Evolutionary conservation across 768 basidiomycete species (phyloP), one percentile per base, ranked within the genome.

Genomic region (Boletus rubroflammeus): DNA sequence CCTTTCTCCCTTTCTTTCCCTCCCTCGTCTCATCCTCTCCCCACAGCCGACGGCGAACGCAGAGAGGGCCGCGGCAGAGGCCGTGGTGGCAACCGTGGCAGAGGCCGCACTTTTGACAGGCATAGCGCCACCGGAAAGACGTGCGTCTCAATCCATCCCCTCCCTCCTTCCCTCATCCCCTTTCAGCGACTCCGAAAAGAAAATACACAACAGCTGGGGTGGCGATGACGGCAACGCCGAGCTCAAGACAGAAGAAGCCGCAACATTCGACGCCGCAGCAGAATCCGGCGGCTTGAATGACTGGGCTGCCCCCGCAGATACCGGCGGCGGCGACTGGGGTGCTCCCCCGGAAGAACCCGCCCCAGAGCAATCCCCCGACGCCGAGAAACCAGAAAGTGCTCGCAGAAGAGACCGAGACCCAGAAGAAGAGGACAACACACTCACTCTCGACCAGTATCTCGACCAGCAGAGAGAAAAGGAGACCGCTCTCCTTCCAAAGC

Each of bases 151-250:
- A 41, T 55, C 10, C 29, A 29, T 17, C n/a, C 32, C 17, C 39
- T 47, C 49, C 3, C 50, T 42, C 23, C 28, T 43, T 50, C 54
- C 45, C 57, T 57, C 56, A 59, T 53, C 55, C 51, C 32, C 54
- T 45, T 54, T 13, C 58, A 94, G 91, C 70, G 96, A 98, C 75
- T 88, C 91, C 42, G 90, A 94, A 62, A 98, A 98, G 82, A 93
- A 92, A 77, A 75, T 95, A 64, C 88, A 92, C 70, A 89, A 93
- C 68, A 88, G 86, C 61, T 98, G 96, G 96, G 96, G 96, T 60
- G 91, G 89, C 39, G 92, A 94, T 59, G 90, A 94, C 63, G 93
- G 89, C 62, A 80, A 76, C 62, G 72, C 88, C 36, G 96, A 98
- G 73, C 80, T 92, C 66, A 86, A 86, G 75, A 80, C 78, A 32